phyloP scores from a whole-genome alignment of 441 rosid genomes.

The Eugenia klotzschiana region DNA sequence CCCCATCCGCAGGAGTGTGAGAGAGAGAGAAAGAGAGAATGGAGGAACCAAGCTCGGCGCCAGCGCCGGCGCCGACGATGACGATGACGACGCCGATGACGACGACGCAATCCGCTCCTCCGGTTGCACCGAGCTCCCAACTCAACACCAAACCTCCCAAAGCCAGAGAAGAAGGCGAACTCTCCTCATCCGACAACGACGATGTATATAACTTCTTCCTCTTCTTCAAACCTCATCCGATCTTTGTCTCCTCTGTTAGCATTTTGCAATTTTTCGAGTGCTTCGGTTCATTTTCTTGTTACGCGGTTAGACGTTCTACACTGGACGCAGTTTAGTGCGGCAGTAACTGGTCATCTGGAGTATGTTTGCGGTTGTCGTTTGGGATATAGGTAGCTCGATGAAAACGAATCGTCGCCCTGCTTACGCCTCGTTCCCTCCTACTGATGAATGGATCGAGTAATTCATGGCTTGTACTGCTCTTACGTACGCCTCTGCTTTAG shows the following conservation, averaged over 20 bases:
- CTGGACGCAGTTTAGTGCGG: background rate
- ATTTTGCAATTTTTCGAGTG: background rate
- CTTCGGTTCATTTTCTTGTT: background rate
- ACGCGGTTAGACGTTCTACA: background rate
- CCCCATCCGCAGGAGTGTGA: background rate
- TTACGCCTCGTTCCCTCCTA: background rate
- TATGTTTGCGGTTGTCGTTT: background rate
- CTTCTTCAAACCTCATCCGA: background rate
- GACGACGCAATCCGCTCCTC: constrained; percentile 13
- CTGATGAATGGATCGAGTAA: background rate
- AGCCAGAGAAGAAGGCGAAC: constrained; percentile 77
- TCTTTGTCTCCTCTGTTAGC: background rate
- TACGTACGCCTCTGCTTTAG: background rate
- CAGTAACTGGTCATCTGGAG: background rate
- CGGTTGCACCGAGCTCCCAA: background rate
- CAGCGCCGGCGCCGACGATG: background rate
- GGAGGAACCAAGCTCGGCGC: background rate
- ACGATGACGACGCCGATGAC: background rate
- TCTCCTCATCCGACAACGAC: constrained; percentile 51
- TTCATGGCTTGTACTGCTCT: background rate
- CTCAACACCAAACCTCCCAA: background rate
- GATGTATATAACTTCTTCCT: constrained; percentile 19
- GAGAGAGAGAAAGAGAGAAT: background rate
- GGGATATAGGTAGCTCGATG: background rate
- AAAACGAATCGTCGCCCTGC: background rate